phyloP scores from a whole-genome alignment of 306 rosid species.

The Echinosophora koreensis region DNA sequence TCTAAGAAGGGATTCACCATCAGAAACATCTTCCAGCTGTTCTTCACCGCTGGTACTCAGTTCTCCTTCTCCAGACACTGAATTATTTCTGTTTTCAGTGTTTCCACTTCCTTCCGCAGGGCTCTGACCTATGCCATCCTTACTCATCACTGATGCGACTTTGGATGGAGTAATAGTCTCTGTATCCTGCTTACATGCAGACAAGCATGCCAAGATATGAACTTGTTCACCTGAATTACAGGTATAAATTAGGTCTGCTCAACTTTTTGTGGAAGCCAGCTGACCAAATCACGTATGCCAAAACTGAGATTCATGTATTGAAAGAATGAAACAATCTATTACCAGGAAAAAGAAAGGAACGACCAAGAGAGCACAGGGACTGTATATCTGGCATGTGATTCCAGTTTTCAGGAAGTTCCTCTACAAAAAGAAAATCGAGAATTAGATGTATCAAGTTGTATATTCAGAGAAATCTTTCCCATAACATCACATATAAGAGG shows the following conservation, averaged over 20 bases:
- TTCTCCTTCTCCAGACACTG: slow-evolving; percentile 53
- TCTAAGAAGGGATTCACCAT: slow-evolving; percentile 71
- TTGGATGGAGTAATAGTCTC: slow-evolving; percentile 81
- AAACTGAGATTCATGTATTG: slow-evolving; percentile 41
- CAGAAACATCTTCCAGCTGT: slow-evolving; percentile 55
- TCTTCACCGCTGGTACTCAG: slow-evolving; percentile 56
- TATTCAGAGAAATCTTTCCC: slow-evolving; percentile 32
- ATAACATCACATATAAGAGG: slow-evolving; percentile 35
- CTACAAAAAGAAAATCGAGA: slow-evolving; percentile 59
- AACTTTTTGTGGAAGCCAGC: slow-evolving; percentile 51
- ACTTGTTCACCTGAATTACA: slow-evolving; percentile 88
- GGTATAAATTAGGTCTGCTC: slow-evolving; percentile 56
- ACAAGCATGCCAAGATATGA: slow-evolving; percentile 93
- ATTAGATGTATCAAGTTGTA: slow-evolving; percentile 42
- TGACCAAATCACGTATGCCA: slow-evolving; percentile 47
- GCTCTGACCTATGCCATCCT: slow-evolving; percentile 67
- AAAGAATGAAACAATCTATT: slow-evolving; percentile 50
- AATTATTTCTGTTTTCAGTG: slow-evolving; percentile 51
- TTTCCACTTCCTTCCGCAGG: slow-evolving; percentile 65
- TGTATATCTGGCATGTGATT: slow-evolving; percentile 71
- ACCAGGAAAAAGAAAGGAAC: slow-evolving; percentile 95
- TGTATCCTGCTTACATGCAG: slow-evolving; percentile 84
- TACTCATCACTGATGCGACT: slow-evolving; percentile 73
- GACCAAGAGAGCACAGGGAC: slow-evolving; percentile 72
- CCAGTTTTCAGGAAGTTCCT: slow-evolving; percentile 89